Evolutionary conservation across 2,329 filamentous ascomycete species (phyloP).

Genomic region (Stemphylium vesicarium): DNA sequence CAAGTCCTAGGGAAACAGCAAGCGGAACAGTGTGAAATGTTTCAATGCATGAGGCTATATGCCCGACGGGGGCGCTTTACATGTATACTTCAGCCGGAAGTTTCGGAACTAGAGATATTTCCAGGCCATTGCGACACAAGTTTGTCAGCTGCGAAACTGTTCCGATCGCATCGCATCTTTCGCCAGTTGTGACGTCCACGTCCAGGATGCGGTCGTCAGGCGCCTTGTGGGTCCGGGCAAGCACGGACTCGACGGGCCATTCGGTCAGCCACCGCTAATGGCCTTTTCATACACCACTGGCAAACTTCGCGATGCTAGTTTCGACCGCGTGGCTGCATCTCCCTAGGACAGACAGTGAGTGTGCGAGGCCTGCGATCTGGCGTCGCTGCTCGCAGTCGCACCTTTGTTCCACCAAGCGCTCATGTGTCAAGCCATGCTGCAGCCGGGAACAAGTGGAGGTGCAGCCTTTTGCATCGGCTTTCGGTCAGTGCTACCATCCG

Average conservation of each 20-base stretch:
- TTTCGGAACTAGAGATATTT: slow-evolving; percentile 27
- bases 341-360: neutral
- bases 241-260: slow-evolving; percentile 5
- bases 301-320: slow-evolving; percentile 8
- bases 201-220: slow-evolving; percentile 8
- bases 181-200: slow-evolving; percentile 19
- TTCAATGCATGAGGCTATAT: slow-evolving; percentile 6
- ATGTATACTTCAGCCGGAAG: slow-evolving; percentile 31
- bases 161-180: slow-evolving; percentile 32
- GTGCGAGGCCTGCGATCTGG: neutral
- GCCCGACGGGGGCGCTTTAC: slow-evolving; percentile 9
- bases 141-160: slow-evolving; percentile 37
- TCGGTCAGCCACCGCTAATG: slow-evolving; percentile 18
- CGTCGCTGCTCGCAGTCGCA: neutral
- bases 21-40: slow-evolving; percentile 9
- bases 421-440: slow-evolving; percentile 13
- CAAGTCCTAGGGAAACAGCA: slow-evolving; percentile 12
- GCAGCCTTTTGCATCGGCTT: slow-evolving; percentile 15
- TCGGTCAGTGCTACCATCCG: slow-evolving; percentile 19
- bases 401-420: slow-evolving; percentile 8
- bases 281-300: slow-evolving; percentile 1
- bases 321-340: neutral
- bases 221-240: slow-evolving; percentile 12
- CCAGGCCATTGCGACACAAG: slow-evolving; percentile 26
- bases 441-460: slow-evolving; percentile 8